These are phyloP conservation scores for Exobasidium cylindrosporum DNA, from an alignment of 1,284 basidiomycete genomes.

Conservation along the genomic window DNA sequence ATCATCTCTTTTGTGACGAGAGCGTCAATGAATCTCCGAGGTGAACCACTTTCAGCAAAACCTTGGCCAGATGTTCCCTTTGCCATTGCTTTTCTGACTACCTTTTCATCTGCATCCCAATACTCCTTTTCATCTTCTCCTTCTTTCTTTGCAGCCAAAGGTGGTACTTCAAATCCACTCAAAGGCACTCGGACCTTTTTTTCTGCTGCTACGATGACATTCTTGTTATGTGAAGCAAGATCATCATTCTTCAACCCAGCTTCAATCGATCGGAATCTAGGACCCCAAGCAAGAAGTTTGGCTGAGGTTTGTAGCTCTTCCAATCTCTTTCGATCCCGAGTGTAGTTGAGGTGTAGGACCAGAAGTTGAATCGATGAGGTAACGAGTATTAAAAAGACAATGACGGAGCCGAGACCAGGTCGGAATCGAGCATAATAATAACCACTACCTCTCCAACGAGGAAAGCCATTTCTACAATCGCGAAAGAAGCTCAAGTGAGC, in stretches of 20 bases:
- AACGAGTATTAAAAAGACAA: conserved; percentile 32
- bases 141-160: conserved; percentile 17
- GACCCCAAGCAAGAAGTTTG: conserved; percentile 40
- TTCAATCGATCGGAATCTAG: conserved; percentile 32
- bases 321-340: conserved; percentile 33
- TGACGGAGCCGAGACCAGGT: conserved; percentile 34
- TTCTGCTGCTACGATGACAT: conserved; percentile 18
- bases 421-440: conserved; percentile 50
- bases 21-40: conserved; percentile 30
- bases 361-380: conserved; percentile 28
- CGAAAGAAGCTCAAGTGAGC: neutral
- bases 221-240: conserved; percentile 8
- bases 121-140: conserved; percentile 22
- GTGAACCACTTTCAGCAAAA: conserved; percentile 12
- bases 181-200: conserved; percentile 50
- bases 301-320: conserved; percentile 35
- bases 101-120: conserved; percentile 44
- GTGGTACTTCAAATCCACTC: conserved; percentile 36
- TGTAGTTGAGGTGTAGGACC: conserved; percentile 28
- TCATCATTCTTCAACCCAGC: conserved; percentile 3
- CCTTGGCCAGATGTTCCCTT: conserved; percentile 11
- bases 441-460: conserved; percentile 48
- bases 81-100: conserved; percentile 25
- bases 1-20: conserved; percentile 27
- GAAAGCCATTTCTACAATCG: conserved; percentile 49